These are phyloP conservation scores for Chlamydomonas eustigma DNA, from an alignment of 139 green algal species.

Conservation along the genomic window DNA sequence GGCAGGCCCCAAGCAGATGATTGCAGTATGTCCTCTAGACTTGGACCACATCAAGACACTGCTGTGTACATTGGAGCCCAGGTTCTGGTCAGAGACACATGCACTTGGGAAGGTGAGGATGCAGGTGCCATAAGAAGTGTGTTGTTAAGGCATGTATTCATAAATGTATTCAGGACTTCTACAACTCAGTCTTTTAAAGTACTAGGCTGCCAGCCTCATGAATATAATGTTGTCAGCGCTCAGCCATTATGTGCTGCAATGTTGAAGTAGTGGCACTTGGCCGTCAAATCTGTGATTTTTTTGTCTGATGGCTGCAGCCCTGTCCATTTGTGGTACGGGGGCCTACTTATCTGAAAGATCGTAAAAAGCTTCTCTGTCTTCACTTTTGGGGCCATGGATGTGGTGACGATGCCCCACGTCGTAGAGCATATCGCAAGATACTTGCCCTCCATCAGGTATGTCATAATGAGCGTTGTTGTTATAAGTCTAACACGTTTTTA, in stretches of 20 bases:
- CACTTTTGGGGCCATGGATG: constrained; percentile 43
- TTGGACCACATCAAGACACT: neutral
- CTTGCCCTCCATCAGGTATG: constrained; percentile 39
- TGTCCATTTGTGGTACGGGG: constrained; percentile 37
- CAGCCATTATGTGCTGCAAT: too few relatives aligned
- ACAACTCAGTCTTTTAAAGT: too few relatives aligned
- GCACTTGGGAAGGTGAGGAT: constrained; percentile 17
- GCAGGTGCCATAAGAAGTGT: neutral
- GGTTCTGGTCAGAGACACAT: constrained; percentile 36
- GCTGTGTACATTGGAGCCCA: constrained; percentile 16
- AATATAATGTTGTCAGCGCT: too few relatives aligned
- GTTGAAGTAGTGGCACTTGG: too few relatives aligned
- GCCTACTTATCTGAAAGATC: constrained; percentile 48
- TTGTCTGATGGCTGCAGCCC: neutral
- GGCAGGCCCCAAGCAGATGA: too few relatives aligned
- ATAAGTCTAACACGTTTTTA: too few relatives aligned
- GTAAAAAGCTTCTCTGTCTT: constrained; percentile 21
- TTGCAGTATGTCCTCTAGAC: constrained; percentile 9
- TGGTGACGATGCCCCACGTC: constrained; percentile 25
- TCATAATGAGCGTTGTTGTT: too few relatives aligned
- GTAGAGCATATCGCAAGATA: constrained; percentile 50
- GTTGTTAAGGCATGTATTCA: neutral
- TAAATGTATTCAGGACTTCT: too few relatives aligned
- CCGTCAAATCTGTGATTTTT: too few relatives aligned
- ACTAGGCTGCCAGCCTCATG: too few relatives aligned